Evolutionary conservation across 768 basidiomycete species (phyloP), one percentile per base, ranked within the genome.

Genomic region (Trametes punicea): DNA sequence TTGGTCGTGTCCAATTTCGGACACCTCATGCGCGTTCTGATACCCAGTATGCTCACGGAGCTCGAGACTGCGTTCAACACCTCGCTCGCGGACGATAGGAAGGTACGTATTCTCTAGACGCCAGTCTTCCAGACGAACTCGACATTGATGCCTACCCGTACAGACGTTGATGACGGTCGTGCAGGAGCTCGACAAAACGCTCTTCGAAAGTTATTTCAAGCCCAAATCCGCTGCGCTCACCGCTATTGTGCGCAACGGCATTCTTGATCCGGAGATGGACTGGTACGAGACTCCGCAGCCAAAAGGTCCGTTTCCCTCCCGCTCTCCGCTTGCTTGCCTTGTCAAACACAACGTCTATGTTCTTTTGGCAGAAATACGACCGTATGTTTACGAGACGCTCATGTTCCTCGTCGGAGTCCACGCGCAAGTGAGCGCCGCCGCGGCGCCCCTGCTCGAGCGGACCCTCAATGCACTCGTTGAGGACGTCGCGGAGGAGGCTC

Each of bases 231-330:
- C 76, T n/a, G 72, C 73, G 13, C 78, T 93, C 29, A 85, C 77
- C 46, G 71, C 74, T 31, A 84, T 91, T 46, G 75, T 98, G 34
- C 82, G 86, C 25, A 75, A 77, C 48, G 97, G 97, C 9, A 88
- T 99, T 42, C 74, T 97, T 26, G 81, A 89, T 47, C 76, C 76
- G 25, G 74, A 79, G 29, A 90, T 98, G 80, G 92, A 98, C 67
- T 99, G 97, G 97, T 90, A 86, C 64, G 88, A 93, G 62, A 93
- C 91, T 0, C 85, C 89, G 3, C 93, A 96, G 66, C 97, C 97
- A 4, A 89, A 85, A 60, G 93, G 96, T 89, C 64, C 46, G 80
- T 65, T 8, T 46, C 13, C 38, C 54, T 45, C 59, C 44, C 59
- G 16, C 34, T 21, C 15, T 11, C 13, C 29, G 33, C 15, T 25